Base-by-base conservation (phyloP, 495 filamentous ascomycete species). In the Staphylotrichum tortipilum region DNA sequence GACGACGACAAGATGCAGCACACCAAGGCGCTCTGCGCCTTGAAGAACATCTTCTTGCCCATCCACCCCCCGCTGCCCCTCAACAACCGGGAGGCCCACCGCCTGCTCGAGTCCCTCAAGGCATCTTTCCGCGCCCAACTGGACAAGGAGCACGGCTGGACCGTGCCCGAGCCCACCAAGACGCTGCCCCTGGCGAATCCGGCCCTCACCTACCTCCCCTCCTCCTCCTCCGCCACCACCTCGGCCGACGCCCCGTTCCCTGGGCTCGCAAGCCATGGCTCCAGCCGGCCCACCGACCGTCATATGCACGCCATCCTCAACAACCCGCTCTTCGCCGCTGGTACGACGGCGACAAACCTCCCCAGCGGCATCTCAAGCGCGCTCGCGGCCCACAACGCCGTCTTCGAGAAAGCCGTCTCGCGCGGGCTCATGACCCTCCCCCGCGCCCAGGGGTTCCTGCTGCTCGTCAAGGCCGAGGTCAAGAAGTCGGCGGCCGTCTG, bases 41-140 rank as follows among this genome's bases (percentile, higher is more conserved):
- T 81, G 51, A 78, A 68, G 53, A 58, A 58, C 62, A 43, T 81
- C 53, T 72, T 75, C 38, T 64, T 77, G 3, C 82, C 79, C 55
- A 75, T 91, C 38, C 83, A 90, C 57, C 82, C 78, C 15, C 85
- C 84, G 17, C 71, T 87, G 3, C 83, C 84, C 3, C 70, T 88
- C 18, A 78, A 70, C 41, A 69, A 69, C 7, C 78, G 75, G 56
- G 79, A 89, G 53, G 82, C 83, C 24, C 71, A 82, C 54, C 77
- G 81, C 52, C 72, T 94, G 2, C 79, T 89, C 47, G 71, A 77
- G 22, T 71, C 77, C 46, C 77, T 94, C 50, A 89, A 84, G 15
- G 70, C 73, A 4, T 89, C 85, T n/a, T 94, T 94, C 66, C 79
- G 83, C 47, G 68, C 75, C 31, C 82, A 86, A 29, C 74, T 94